Conservation (phyloP, 164 flowering plant species). For the Umbellularia californica region DNA sequence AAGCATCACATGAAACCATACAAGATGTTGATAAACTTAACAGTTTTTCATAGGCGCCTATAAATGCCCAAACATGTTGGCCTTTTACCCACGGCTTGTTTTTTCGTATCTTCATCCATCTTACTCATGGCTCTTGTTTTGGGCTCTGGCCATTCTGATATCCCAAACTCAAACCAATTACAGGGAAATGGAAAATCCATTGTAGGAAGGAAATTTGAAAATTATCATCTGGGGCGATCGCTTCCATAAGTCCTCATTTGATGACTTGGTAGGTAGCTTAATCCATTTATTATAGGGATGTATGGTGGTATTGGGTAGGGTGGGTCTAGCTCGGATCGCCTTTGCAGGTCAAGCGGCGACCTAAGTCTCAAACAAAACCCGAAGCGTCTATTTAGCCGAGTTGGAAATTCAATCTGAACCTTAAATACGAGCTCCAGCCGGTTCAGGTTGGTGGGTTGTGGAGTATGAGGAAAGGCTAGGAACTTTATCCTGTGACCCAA, state of each 20-base stretch:
- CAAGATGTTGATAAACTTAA: too few species aligned
- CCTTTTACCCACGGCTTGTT: not conserved
- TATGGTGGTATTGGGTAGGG: too few species aligned
- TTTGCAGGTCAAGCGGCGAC: too few species aligned
- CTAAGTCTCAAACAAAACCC: not conserved
- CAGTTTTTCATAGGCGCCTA: too few species aligned
- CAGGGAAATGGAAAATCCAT: not conserved
- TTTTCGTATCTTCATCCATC: not conserved
- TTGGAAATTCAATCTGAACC: too few species aligned
- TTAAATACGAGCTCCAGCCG: not conserved
- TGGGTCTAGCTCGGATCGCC: too few species aligned
- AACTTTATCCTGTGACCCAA: too few species aligned
- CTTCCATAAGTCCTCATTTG: not conserved
- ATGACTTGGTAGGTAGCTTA: not conserved
- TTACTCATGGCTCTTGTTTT: not conserved
- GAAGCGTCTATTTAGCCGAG: not conserved
- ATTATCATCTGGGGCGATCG: constrained; percentile 6
- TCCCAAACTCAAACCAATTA: not conserved
- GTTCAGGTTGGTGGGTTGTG: too few species aligned
- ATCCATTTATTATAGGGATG: not conserved
- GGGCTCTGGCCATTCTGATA: not conserved
- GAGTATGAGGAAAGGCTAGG: too few species aligned
- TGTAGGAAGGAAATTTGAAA: not conserved
- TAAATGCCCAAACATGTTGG: too few species aligned
- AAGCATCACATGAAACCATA: too few species aligned